Evolutionary conservation across 2,329 filamentous ascomycete species (phyloP), one percentile per base, ranked within the genome.

Genomic region (Sporothrix protearum): DNA sequence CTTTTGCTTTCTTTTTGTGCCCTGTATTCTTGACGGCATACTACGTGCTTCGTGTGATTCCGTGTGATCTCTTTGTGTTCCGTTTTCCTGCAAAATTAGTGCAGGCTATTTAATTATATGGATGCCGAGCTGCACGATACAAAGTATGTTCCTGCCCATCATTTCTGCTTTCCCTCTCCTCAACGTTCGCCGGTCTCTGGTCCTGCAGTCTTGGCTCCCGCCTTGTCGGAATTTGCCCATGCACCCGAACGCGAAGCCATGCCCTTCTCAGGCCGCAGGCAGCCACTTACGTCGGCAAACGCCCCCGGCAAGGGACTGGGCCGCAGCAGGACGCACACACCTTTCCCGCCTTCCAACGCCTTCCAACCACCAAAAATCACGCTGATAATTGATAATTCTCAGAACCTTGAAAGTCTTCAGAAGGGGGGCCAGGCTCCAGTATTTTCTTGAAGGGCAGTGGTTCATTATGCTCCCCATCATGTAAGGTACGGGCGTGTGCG

Each of bases 231-330:
- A 55, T 22, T 42, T 22, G 30, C n/a, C 66, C 66, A 55, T 68
- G 66, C 66, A 67, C 28, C 45, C 47, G 10, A 42, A 49, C 55
- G 55, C 66, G 47, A 57, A 68, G 19, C 64, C 64, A 67, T 67
- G 45, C 64, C 45, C 19, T 67, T 51, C 45, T 39, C 25, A 69
- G 67, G 67, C 53, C 45, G 51, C 25, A 69, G 67, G 67, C 67
- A 69, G 51, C 67, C 67, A 69, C 67, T 69, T 57, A 69, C 51
- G 67, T 59, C 67, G 67, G 67, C 36, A 45, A 30, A 47, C 22
- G 45, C 45, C 53, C 28, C 64, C 45, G 45, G 45, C 25, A 67
- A 39, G 30, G 57, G 57, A 30, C 57, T 61, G 33, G 57, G 8
- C 57, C 33, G 33, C n/a, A 51, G 49, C 49, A 22, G 10, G 36